These are phyloP conservation scores for Penicillium cinerascens DNA, from an alignment of 495 filamentous ascomycete species.

Conservation along the genomic window DNA sequence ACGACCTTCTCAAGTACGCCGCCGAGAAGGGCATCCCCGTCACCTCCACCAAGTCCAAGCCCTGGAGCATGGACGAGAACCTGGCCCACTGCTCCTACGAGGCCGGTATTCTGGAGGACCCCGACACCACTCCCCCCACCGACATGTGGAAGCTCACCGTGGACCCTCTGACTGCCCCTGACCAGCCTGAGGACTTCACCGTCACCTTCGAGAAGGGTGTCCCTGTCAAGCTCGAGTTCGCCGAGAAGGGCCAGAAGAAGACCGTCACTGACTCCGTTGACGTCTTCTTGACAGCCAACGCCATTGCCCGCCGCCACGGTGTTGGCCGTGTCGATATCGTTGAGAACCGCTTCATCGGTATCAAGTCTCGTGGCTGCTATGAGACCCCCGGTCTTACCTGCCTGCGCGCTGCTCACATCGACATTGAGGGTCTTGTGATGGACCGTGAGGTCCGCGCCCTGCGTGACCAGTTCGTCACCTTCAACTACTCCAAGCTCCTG, in stretches of 20 bases:
- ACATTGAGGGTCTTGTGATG: slow-evolving; percentile 80
- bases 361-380: slow-evolving; percentile 91
- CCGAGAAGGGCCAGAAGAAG: slow-evolving; percentile 50
- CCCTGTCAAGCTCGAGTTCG: slow-evolving; percentile 64
- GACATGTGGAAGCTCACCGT: slow-evolving; percentile 85
- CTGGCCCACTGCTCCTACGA: slow-evolving; percentile 90
- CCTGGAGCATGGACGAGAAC: slow-evolving; percentile 82
- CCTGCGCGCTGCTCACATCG: slow-evolving; percentile 72
- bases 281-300: slow-evolving; percentile 75
- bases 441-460: slow-evolving; percentile 81
- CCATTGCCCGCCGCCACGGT: slow-evolving; percentile 71
- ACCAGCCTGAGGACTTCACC: slow-evolving; percentile 72
- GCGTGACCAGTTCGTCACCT: slow-evolving; percentile 74
- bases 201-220: slow-evolving; percentile 82
- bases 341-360: slow-evolving; percentile 81
- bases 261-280: slow-evolving; percentile 70
- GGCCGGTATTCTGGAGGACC: slow-evolving; percentile 62
- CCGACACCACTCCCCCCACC: slow-evolving; percentile 57
- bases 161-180: slow-evolving; percentile 72
- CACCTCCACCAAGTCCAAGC: slow-evolving; percentile 79
- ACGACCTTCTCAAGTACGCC: slow-evolving; percentile 88
- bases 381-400: slow-evolving; percentile 73
- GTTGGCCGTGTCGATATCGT: slow-evolving; percentile 88
- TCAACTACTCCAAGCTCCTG: slow-evolving; percentile 68
- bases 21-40: slow-evolving; percentile 75